Conservation (phyloP, 345 rosid species). For the Ceriops zippeliana region DNA sequence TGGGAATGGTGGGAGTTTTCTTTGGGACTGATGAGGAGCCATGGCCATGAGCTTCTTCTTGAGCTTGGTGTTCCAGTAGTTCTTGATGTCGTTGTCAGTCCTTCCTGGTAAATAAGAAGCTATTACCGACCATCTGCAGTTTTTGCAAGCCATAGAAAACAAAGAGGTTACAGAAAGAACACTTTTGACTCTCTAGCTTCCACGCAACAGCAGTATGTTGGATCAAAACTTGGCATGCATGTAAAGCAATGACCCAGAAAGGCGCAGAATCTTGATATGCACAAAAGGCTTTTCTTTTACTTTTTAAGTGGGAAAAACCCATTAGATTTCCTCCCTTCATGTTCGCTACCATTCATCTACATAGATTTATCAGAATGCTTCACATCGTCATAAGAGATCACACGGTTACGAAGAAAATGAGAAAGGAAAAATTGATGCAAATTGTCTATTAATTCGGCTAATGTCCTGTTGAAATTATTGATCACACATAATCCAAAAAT, state of each 20-base stretch:
- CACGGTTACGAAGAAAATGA: too few relatives aligned
- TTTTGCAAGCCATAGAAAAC: constrained; percentile 17
- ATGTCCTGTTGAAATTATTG: neutral
- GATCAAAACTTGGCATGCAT: constrained; percentile 35
- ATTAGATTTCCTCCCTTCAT: neutral
- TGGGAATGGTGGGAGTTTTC: constrained; percentile 41
- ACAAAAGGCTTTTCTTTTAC: neutral
- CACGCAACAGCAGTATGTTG: constrained; percentile 20
- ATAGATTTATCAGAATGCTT: neutral
- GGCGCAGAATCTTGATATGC: constrained; percentile 23
- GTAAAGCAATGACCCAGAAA: constrained; percentile 28
- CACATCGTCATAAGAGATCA: too few relatives aligned
- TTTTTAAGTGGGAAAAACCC: neutral
- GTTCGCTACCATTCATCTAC: neutral
- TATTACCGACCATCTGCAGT: constrained; percentile 89
- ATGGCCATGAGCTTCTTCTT: constrained; percentile 72
- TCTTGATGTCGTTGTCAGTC: constrained; percentile 92
- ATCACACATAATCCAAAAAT: neutral
- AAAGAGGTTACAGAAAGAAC: constrained; percentile 16
- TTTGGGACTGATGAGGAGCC: constrained; percentile 40
- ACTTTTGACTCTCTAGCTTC: neutral
- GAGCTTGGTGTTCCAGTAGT: constrained; percentile 95
- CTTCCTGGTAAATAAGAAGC: constrained; percentile 94
- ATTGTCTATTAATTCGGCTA: neutral
- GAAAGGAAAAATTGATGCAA: too few relatives aligned